Evolutionary conservation across 2,329 filamentous ascomycete genomes (phyloP), one percentile per base, ranked within the genome.

Genomic region (Simplicillium aogashimaense): DNA sequence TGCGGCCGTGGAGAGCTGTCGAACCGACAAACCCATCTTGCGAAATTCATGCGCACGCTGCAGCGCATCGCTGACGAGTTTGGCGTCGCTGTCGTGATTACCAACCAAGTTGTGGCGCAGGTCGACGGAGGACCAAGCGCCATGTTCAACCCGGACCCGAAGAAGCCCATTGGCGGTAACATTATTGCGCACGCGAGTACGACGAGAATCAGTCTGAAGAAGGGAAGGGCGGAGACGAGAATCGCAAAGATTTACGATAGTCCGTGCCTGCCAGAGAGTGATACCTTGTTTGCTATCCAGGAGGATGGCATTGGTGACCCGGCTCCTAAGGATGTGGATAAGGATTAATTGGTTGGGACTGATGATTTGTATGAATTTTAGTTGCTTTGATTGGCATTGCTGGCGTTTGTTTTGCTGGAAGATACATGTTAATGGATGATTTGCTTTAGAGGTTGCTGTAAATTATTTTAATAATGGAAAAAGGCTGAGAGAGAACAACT

Each of bases 211-310:
- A 95, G 88, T 55, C 62, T 98, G 57, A 95, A 95, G 69, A 98
- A 98, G 63, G 94, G 92, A 2, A 76, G 92, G 41, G 92, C 77
- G 25, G 92, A 98, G 70, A 98, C 92, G 16, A 78, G 92, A 67
- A 86, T 98, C 50, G 95, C 92, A 67, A 98, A 97, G 72, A 98
- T 98, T 46, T 98, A 98, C 58, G 94, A 98, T 64, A 97, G 89
- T 52, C 92, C 92, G 2, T 98, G 92, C 63, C 67, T 98, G 48
- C 92, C 92, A 0, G 92, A 98, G 66, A 94, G 87, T 53, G 94
- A 98, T 61, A 94, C 87, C 57, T 65, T 97, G 51, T 98, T 98
- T 65, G 90, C 92, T 36, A 98, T 98, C 59, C 87, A 86, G 42
- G 94, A 97, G 63, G 88, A 95, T 58, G 92, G 92, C 34, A 98